Evolutionary conservation across 2,329 filamentous ascomycete genomes (phyloP).

Genomic region (Fusarium pseudocircinatum): DNA sequence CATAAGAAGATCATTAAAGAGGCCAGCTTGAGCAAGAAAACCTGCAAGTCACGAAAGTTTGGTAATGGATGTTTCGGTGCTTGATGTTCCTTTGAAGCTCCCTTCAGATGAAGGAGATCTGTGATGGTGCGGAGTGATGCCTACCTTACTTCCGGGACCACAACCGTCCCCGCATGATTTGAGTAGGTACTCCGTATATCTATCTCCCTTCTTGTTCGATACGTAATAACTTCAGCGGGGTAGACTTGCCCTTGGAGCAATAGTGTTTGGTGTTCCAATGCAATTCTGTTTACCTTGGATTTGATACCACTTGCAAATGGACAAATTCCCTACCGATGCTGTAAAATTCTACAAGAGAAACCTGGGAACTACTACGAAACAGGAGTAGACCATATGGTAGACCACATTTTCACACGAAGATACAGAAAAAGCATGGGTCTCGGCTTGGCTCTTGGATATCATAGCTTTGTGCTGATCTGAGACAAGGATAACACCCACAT

Average conservation of each 20-base stretch:
- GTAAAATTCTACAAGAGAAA: neutral
- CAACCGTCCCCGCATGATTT: neutral
- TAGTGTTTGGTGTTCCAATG: neutral
- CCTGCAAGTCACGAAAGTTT: neutral
- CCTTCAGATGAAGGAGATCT: neutral
- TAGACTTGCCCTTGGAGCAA: neutral
- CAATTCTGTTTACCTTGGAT: neutral
- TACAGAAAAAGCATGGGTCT: constrained; percentile 3
- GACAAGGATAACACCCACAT: constrained; percentile 29
- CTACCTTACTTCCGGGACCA: neutral
- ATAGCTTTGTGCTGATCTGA: constrained; percentile 25
- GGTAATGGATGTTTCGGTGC: too few species aligned
- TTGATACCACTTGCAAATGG: neutral
- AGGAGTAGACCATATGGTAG: neutral
- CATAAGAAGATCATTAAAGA: neutral
- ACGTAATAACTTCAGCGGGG: neutral
- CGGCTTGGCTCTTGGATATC: constrained; percentile 9
- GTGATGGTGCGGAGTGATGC: neutral
- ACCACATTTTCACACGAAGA: neutral
- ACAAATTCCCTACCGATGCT: neutral
- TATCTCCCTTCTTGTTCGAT: neutral
- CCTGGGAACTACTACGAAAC: neutral
- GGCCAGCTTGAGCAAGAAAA: neutral
- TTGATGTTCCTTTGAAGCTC: neutral
- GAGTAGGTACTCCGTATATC: neutral